phyloP scores from a whole-genome alignment of 2,329 filamentous ascomycete species.

The Emericellopsis cladophorae region DNA sequence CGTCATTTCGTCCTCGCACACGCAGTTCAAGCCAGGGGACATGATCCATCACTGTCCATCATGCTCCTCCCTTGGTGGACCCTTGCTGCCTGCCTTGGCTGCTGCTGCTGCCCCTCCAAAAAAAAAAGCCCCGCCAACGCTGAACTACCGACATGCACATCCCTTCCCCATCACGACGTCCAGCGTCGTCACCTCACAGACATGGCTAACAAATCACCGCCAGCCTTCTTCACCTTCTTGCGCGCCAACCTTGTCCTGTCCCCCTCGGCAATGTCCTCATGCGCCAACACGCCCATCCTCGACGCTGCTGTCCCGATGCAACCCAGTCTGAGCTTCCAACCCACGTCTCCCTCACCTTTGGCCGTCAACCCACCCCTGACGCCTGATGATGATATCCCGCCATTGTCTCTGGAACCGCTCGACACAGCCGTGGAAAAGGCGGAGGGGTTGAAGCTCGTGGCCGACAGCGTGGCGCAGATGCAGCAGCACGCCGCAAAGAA shows the following conservation, averaged over 20 bases:
- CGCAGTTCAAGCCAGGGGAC: too few relatives aligned
- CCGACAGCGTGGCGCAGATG: constrained; percentile 75
- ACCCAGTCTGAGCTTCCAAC: constrained; percentile 33
- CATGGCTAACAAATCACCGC: not conserved
- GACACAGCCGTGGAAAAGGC: constrained; percentile 45
- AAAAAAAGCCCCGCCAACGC: not conserved
- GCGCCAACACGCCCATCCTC: constrained; percentile 51
- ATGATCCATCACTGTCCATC: too few relatives aligned
- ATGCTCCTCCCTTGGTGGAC: too few relatives aligned
- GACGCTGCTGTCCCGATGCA: constrained; percentile 7
- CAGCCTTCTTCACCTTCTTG: constrained; percentile 75
- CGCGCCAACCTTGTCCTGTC: constrained; percentile 67
- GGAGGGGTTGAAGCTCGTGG: constrained; percentile 58
- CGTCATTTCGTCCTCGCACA: too few relatives aligned
- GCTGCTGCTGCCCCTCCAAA: not conserved
- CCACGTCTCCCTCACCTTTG: constrained; percentile 22
- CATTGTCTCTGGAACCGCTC: constrained; percentile 49
- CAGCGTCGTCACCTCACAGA: not conserved
- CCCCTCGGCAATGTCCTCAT: constrained; percentile 46
- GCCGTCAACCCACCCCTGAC: constrained; percentile 23
- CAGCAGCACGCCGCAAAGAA: constrained; percentile 52
- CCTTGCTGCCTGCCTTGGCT: too few relatives aligned
- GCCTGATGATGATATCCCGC: constrained; percentile 38
- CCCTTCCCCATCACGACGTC: not conserved
- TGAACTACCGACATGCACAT: not conserved